Base-by-base conservation (phyloP, 257 asterid species). In the Parsonsia alboflavescens region DNA sequence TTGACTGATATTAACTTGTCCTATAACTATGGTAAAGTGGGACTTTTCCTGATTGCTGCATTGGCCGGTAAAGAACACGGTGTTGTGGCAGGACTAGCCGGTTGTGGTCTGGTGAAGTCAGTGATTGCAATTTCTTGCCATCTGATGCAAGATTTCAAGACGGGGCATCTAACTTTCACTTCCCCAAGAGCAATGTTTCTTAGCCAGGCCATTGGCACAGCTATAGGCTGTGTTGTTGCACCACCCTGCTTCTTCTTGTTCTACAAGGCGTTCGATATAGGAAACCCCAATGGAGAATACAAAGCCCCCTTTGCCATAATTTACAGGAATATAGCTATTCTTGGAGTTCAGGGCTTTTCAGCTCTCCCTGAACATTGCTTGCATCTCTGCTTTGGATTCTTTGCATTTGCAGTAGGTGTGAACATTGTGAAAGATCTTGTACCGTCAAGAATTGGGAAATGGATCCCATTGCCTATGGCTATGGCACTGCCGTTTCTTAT, bases 391-490 rank as follows among this genome's bases (percentile, higher is more conserved):
- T 89, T 81, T 41, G 96, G 89, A 0, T 86, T 89, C 61, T 91
- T 93, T 9, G 93, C 86, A 0, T 91, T 93, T 12, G 98, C 93
- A 0, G 36, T 91, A 0, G 83, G 44, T 7, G 59, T 87, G 0
- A 91, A 93, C 33, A 1, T 87, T 64, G 87, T 82, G 78, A 91
- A 84, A 54, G 98, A 93, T 54, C 42, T 87, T 30, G 74, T 67
- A 10, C 95, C 97, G 0, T 26, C 71, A 77, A 86, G 81, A 85
- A 42, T 88, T 0, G 91, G 93, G 71, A 86, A 76, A 13, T 93
- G 94, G 94, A 80, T 93, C 93, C 98, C 98, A 10, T 15, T 91
- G 17, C 98, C 98, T 3, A 88, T 86, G 15, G 98, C 97, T 0
- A 90, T 93, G 97, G 98, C 98, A 1, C 83, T 87, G 77, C 98